phyloP scores from a whole-genome alignment of 345 rosid genomes.

The Combretum micranthum region DNA sequence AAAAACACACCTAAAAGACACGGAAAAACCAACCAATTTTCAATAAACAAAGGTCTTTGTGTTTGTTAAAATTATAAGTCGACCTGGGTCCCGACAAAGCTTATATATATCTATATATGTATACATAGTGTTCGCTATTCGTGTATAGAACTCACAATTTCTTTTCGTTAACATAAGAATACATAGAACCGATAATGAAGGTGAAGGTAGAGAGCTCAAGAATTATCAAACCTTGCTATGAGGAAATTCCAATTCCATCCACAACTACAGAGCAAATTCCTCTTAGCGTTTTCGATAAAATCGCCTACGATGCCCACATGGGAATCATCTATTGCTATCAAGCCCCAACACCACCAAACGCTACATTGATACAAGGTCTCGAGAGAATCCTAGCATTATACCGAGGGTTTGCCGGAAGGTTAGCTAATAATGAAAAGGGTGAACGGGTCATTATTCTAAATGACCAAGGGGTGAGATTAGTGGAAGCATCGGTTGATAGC shows the following conservation, averaged over 20 bases:
- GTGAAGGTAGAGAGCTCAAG: conserved; percentile 20
- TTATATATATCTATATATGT: background rate
- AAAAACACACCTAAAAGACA: too few relatives aligned
- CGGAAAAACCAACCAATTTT: too few relatives aligned
- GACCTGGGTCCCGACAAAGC: too few relatives aligned
- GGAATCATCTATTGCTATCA: conserved; percentile 24
- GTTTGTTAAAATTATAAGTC: too few relatives aligned
- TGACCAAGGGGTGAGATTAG: conserved; percentile 21
- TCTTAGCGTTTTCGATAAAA: conserved; percentile 12
- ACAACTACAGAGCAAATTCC: conserved; percentile 5
- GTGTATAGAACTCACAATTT: too few relatives aligned
- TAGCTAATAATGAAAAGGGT: conserved; percentile 17
- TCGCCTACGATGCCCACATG: conserved; percentile 16
- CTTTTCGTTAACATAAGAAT: too few relatives aligned
- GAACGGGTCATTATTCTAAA: conserved; percentile 18
- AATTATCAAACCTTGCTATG: conserved; percentile 15
- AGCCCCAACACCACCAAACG: conserved; percentile 14
- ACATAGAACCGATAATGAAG: conserved; percentile 18
- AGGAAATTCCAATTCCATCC: conserved; percentile 5
- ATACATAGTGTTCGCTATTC: too few relatives aligned
- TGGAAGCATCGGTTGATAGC: conserved; percentile 16
- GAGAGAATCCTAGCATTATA: conserved; percentile 17
- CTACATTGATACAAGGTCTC: conserved; percentile 15
- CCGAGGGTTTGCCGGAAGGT: conserved; percentile 24
- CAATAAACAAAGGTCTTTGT: background rate